These are phyloP conservation scores for Aciculoconidium aculeatum DNA, from an alignment of 805 yeast species.

Conservation along the genomic window DNA sequence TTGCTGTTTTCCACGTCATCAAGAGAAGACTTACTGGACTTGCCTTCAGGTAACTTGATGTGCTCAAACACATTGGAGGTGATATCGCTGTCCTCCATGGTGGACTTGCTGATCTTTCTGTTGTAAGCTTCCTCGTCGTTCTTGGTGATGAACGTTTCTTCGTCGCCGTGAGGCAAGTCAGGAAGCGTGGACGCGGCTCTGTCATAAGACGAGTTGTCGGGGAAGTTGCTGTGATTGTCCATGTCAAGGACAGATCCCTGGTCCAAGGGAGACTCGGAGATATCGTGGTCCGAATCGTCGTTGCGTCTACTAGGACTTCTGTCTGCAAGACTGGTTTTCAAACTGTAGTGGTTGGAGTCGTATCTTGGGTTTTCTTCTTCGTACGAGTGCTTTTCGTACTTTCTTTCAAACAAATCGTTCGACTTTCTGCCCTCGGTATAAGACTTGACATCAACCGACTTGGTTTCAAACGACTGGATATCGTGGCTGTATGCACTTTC, in stretches of 20 bases:
- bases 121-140: slow-evolving; percentile 17
- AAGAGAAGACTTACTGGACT: slow-evolving; percentile 9
- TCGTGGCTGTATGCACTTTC: too few species aligned
- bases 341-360: slow-evolving; percentile 11
- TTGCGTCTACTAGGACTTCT: too few species aligned
- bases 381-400: too few species aligned
- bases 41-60: slow-evolving; percentile 45
- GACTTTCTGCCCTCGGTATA: too few species aligned
- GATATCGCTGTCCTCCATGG: slow-evolving; percentile 19
- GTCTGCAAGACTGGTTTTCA: slow-evolving; percentile 41
- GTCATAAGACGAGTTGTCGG: slow-evolving; percentile 8
- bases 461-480: too few species aligned
- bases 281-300: too few species aligned
- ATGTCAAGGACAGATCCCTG: slow-evolving; percentile 36
- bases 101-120: too few species aligned
- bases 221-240: slow-evolving; percentile 23
- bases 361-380: slow-evolving; percentile 8
- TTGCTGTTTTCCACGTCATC: slow-evolving; percentile 2
- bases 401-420: too few species aligned
- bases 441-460: too few species aligned
- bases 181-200: slow-evolving; percentile 19
- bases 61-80: slow-evolving; percentile 35
- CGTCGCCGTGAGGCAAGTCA: slow-evolving; percentile 20
- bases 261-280: slow-evolving; percentile 30
- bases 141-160: slow-evolving; percentile 40